Conservation (phyloP, 148 eudicot genomes). For the Fallopia convolvulus region DNA sequence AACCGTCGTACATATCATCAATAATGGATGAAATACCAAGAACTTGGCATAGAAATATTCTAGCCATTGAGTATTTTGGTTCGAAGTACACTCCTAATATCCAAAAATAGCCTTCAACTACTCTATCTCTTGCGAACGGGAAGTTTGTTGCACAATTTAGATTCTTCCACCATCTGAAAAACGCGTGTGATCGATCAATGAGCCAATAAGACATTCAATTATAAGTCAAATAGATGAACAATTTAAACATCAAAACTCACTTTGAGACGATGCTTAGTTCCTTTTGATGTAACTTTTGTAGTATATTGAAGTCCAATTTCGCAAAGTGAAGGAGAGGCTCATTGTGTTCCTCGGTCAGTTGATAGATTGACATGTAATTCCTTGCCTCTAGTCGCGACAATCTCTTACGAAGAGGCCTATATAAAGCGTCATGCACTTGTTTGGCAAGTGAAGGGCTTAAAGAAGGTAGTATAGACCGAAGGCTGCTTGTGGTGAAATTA, state of each 20-base stretch:
- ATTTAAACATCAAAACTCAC: not conserved
- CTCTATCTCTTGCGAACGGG: not conserved
- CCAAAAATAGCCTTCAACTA: not conserved
- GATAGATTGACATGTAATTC: conserved; percentile 20
- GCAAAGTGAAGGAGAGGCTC: conserved; percentile 26
- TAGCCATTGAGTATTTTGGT: not conserved
- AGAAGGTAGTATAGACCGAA: not conserved
- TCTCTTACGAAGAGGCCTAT: conserved; percentile 19
- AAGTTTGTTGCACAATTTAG: not conserved
- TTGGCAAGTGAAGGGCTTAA: conserved; percentile 10
- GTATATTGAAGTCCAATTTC: conserved; percentile 22
- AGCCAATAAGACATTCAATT: not conserved
- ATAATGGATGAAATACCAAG: conserved; percentile 2
- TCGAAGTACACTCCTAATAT: not conserved
- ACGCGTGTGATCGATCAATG: too few species aligned
- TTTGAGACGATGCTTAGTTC: conserved; percentile 16
- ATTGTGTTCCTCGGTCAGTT: conserved; percentile 17
- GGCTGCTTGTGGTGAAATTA: conserved; percentile 18
- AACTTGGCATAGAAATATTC: conserved; percentile 15
- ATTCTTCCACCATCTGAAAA: not conserved
- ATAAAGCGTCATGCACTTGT: conserved; percentile 20
- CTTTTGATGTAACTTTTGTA: conserved; percentile 25
- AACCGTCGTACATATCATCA: conserved; percentile 30
- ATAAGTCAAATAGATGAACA: not conserved
- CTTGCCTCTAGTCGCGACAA: conserved; percentile 19